Evolutionary conservation across 352 stramenopile species (phyloP).

Genomic region (Phytophthora sp.): DNA sequence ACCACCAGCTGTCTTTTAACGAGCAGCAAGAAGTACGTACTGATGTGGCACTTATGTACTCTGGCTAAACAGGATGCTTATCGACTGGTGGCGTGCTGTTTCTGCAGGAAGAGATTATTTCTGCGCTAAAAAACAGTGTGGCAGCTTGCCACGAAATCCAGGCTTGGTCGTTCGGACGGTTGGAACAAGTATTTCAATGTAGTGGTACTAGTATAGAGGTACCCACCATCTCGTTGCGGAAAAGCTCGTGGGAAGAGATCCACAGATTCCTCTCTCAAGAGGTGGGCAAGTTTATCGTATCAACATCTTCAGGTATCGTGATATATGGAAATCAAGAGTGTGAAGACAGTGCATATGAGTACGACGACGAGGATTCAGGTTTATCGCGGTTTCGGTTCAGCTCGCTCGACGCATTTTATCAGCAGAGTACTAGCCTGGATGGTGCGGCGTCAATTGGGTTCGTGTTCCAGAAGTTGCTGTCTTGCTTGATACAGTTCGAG

Average conservation of each 20-base stretch:
- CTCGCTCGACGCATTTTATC: constrained; percentile 57
- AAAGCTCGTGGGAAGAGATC: constrained; percentile 51
- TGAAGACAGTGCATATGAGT: constrained; percentile 38
- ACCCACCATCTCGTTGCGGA: constrained; percentile 30
- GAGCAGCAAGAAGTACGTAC: constrained; percentile 67
- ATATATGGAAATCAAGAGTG: constrained; percentile 19
- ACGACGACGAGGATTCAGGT: constrained; percentile 26
- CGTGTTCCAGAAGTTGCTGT: constrained; percentile 55
- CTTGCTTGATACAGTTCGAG: constrained; percentile 55
- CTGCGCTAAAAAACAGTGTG: constrained; percentile 59
- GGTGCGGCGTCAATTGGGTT: constrained; percentile 49
- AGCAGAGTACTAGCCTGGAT: constrained; percentile 51
- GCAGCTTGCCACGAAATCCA: constrained; percentile 41
- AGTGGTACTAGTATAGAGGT: not conserved
- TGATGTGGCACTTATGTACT: not conserved
- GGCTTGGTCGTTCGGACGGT: constrained; percentile 51
- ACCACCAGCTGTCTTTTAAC: constrained; percentile 49
- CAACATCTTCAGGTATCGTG: constrained; percentile 16
- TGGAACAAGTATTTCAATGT: constrained; percentile 46
- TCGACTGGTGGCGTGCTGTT: not conserved
- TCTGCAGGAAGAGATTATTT: constrained; percentile 60
- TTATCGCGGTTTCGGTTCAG: constrained; percentile 42
- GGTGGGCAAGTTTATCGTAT: constrained; percentile 48
- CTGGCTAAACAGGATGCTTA: not conserved
- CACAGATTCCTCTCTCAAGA: constrained; percentile 46